Conservation (phyloP, 306 rosid species). For the Lotus japonicus region DNA sequence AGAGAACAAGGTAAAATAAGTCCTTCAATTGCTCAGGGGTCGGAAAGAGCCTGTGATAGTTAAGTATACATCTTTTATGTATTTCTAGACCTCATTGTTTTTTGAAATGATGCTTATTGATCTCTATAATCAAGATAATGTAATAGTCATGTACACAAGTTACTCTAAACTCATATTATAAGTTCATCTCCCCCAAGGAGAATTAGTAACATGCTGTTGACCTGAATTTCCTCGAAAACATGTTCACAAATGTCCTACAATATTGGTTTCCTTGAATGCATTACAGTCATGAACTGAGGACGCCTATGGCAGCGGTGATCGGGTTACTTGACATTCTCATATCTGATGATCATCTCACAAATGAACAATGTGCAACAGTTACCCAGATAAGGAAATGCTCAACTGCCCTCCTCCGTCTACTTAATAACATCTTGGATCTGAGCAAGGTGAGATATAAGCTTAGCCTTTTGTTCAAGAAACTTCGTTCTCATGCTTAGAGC, state of each 20-base stretch:
- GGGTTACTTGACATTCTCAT: conserved; percentile 94
- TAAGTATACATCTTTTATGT: too few species aligned
- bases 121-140: neutral
- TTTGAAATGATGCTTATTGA: neutral
- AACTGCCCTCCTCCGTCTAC: conserved; percentile 86
- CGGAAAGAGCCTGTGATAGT: too few species aligned
- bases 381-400: conserved; percentile 93
- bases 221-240: neutral
- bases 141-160: neutral
- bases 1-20: too few species aligned
- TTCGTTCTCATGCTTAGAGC: neutral
- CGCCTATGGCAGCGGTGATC: conserved; percentile 98
- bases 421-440: conserved; percentile 88
- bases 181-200: neutral
- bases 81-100: neutral
- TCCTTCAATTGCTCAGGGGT: too few species aligned
- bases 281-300: conserved; percentile 91
- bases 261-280: conserved; percentile 3
- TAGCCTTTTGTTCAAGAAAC: neutral
- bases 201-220: neutral
- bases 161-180: neutral
- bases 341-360: conserved; percentile 82
- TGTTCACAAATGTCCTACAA: conserved; percentile 7
- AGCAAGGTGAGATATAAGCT: conserved; percentile 65
- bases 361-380: conserved; percentile 82